Conservation (phyloP, 345 rosid genomes). For the Carallia pectinifolia region DNA sequence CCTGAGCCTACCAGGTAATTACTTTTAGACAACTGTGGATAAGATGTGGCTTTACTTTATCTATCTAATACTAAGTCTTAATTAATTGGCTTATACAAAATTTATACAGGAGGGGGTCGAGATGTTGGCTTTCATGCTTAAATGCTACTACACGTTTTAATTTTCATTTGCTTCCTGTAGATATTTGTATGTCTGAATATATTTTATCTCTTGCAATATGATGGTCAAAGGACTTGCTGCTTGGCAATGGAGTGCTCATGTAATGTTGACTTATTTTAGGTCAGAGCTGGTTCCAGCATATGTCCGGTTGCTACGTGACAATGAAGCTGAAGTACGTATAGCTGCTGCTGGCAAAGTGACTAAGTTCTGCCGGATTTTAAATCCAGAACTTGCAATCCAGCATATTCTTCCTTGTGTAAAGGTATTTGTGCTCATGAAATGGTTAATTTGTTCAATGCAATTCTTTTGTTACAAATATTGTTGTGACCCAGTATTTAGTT, state of each 20-base stretch:
- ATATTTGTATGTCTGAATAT: background rate
- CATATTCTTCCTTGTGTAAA: constrained; percentile 90
- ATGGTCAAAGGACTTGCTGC: background rate
- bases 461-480: background rate
- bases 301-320: constrained; percentile 85
- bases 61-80: too few species aligned
- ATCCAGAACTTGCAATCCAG: constrained; percentile 79
- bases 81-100: too few species aligned
- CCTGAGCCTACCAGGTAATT: constrained; percentile 83
- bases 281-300: constrained; percentile 86
- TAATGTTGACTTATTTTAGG: constrained; percentile 38
- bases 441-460: constrained; percentile 9
- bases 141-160: background rate
- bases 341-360: constrained; percentile 96
- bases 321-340: constrained; percentile 97
- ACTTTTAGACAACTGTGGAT: background rate
- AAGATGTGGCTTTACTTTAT: background rate
- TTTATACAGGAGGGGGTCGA: background rate
- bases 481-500: background rate
- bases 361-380: constrained; percentile 83
- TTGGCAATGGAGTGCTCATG: background rate
- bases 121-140: background rate
- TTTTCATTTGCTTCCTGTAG: background rate
- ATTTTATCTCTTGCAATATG: constrained; percentile 2
- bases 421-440: constrained; percentile 39